Evolutionary conservation across 176 grass and related monocot species (phyloP), one percentile per base, ranked within the genome.

Genomic region (Oryza longistaminata): DNA sequence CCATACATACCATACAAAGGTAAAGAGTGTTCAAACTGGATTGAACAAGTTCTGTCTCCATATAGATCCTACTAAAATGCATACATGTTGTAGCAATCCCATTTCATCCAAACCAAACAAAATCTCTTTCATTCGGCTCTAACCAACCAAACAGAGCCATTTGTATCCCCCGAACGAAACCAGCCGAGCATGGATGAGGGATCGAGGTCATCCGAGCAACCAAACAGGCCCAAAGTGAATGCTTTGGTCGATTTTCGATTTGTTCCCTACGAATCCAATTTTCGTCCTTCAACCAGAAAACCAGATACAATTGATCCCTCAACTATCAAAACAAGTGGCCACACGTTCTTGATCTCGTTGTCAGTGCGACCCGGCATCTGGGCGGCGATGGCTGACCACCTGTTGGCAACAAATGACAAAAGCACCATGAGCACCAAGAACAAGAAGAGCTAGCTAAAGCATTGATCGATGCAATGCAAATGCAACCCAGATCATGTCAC

Each of bases 281-380:
- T 29, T 29, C 2, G 29, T 29, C 29, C 29, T 29, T 2, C 2
- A 29, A 2, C 29, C 29, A 0, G 2, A 29, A 29, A 29, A 29
- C 1, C 29, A 29, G 29, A 29, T 29, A 29, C 29, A 29, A 29
- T 0, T 0, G 29, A 29, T 29, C 29, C 29, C 29, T 29, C 29
- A 29, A 29, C 29, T 29, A 0, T 29, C 29, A 29, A 29, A 29
- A 29, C 0, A 0, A 29, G 29, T 29, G 29, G 89, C 89, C 89
- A 91, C 4, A 91, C 81, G 81, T 91, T 91, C 89, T 91, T 91
- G 85, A 91, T 91, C 85, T 91, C 89, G 65, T 91, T 91, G 76
- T 91, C 89, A n/a, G 89, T 91, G 75, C 89, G 89, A 11, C 89
- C 89, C 22, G 89, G 85, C 64, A 91, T 52, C 81, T 84, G 89